A percentile compares a stretch with the other conserved stretches of the same genome.
phyloP scores from a whole-genome alignment of 2,329 filamentous ascomycete species.

The Cladosporium sp. region DNA sequence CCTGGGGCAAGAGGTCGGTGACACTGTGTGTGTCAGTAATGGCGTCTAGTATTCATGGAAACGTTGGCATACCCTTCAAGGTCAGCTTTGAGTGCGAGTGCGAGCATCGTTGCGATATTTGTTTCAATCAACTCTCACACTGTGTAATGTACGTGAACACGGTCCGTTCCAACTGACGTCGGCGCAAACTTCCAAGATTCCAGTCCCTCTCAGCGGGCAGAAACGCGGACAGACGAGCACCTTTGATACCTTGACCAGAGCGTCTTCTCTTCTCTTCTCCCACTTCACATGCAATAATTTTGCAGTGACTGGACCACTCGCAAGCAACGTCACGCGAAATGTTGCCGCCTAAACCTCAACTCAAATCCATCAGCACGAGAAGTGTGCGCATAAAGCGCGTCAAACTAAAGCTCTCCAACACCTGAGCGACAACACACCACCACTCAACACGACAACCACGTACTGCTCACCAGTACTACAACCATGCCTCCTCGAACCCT shows the following conservation, averaged over 20 bases:
- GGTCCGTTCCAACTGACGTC: neutral
- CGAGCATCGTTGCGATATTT: conserved; percentile 57
- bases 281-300: neutral
- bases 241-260: neutral
- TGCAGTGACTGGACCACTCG: neutral
- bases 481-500: conserved; percentile 34
- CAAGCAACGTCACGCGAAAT: conserved; percentile 11
- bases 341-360: neutral
- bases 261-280: neutral
- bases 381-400: conserved; percentile 24
- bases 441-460: conserved; percentile 1
- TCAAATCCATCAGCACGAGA: neutral
- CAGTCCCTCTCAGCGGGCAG: neutral
- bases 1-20: conserved; percentile 81
- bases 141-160: neutral
- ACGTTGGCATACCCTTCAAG: conserved; percentile 59
- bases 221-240: neutral
- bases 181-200: conserved; percentile 13
- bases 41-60: too few species aligned
- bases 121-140: neutral
- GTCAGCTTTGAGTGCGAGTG: conserved; percentile 67
- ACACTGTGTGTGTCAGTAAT: conserved; percentile 60
- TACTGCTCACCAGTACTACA: neutral
- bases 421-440: conserved; percentile 19
- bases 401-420: conserved; percentile 17